Evolutionary conservation across 768 basidiomycete species (phyloP).

Genomic region (Rhodotorula toruloides): DNA sequence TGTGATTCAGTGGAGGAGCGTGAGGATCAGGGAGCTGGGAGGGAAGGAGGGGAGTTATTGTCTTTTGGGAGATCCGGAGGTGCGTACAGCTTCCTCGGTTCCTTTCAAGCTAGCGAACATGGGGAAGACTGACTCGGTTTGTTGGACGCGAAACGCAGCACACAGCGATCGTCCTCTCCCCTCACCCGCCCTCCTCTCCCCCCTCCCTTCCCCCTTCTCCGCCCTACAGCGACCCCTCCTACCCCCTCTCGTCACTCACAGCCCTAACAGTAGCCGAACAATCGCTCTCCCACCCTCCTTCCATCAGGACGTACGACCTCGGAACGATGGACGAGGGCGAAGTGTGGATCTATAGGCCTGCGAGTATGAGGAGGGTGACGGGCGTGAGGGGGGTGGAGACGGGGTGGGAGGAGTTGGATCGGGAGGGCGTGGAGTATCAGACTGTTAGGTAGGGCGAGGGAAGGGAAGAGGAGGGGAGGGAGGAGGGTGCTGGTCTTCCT

Average conservation of each 20-base stretch:
- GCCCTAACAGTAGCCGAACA: constrained; percentile 58
- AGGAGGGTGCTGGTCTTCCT: too few relatives aligned
- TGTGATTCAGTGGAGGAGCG: constrained; percentile 56
- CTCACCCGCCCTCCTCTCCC: constrained; percentile 44
- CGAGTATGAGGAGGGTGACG: constrained; percentile 38
- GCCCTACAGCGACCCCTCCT: constrained; percentile 35
- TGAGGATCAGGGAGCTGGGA: constrained; percentile 44
- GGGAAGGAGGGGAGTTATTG: constrained; percentile 26
- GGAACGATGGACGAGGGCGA: constrained; percentile 53
- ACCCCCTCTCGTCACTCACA: constrained; percentile 51
- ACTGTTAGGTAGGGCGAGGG: too few relatives aligned
- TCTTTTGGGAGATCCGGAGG: constrained; percentile 54
- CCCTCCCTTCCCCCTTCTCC: constrained; percentile 43
- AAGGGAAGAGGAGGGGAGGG: too few relatives aligned
- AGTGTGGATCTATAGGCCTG: constrained; percentile 58
- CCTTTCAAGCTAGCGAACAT: background rate
- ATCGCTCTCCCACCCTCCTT: constrained; percentile 51
- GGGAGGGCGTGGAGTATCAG: constrained; percentile 2
- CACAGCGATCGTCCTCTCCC: constrained; percentile 54
- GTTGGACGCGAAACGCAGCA: constrained; percentile 43
- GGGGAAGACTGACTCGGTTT: background rate
- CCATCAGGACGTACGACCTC: constrained; percentile 51
- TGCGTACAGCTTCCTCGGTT: background rate
- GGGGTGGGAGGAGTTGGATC: constrained; percentile 30
- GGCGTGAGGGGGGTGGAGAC: constrained; percentile 33